A percentile compares a stretch with the other conserved stretches of the same genome.
These are phyloP conservation scores for Aspergillus ostianus DNA, from an alignment of 495 filamentous ascomycete species.

Conservation along the genomic window DNA sequence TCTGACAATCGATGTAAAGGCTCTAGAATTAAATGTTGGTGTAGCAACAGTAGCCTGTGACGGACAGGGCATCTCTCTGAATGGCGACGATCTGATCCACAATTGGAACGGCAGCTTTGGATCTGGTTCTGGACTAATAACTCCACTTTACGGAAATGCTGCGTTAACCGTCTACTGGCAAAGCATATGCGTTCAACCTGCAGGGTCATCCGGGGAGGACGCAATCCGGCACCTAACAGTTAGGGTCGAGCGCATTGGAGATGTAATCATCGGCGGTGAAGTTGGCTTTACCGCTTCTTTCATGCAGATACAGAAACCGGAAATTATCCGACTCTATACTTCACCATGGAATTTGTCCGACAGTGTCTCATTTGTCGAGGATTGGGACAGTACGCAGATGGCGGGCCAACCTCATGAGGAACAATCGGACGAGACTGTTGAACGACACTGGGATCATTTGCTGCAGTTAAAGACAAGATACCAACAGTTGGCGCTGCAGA, in stretches of 20 bases:
- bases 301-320: conserved; percentile 2
- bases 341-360: conserved; percentile 34
- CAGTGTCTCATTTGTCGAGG: conserved; percentile 29
- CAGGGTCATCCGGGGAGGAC: conserved; percentile 28
- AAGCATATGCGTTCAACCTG: conserved; percentile 40
- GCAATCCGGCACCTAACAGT: conserved; percentile 48
- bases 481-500: conserved; percentile 5
- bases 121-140: conserved; percentile 28
- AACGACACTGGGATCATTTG: conserved; percentile 32
- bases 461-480: conserved; percentile 17
- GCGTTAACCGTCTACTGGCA: conserved; percentile 32
- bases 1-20: conserved; percentile 17
- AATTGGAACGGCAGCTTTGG: conserved; percentile 32
- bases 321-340: conserved; percentile 45
- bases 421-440: conserved; percentile 4
- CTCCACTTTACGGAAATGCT: conserved; percentile 25
- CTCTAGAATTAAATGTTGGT: conserved; percentile 26
- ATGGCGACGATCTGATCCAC: conserved; percentile 33
- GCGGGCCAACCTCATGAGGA: background rate
- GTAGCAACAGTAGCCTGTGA: conserved; percentile 29
- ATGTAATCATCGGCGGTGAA: conserved; percentile 27
- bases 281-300: conserved; percentile 15
- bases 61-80: conserved; percentile 32
- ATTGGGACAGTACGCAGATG: background rate
- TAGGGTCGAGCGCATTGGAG: conserved; percentile 38